Percentiles rank a stretch among this genome's conserved stretches.
These are phyloP conservation scores for Strobilomyces echinocephalus DNA, from an alignment of 768 basidiomycete genomes.

Conservation along the genomic window DNA sequence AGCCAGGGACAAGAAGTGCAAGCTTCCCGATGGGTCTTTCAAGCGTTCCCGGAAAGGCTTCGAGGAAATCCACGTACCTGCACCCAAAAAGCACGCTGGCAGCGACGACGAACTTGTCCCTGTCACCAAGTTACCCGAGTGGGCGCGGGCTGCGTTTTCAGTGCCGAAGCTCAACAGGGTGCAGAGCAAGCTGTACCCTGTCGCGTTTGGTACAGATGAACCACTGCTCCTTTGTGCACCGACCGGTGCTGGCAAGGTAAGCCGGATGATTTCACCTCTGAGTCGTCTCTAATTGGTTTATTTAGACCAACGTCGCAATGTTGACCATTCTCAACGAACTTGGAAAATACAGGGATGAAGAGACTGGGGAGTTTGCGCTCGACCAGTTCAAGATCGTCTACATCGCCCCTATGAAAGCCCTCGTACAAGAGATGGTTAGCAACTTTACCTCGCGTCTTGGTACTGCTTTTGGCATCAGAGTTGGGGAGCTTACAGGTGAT, in stretches of 20 bases:
- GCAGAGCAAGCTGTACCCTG: constrained; percentile 88
- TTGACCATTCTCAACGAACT: constrained; percentile 90
- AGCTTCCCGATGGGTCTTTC: constrained; percentile 95
- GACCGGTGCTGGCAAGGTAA: constrained; percentile 96
- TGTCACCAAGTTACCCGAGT: constrained; percentile 68
- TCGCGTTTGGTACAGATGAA: constrained; percentile 93
- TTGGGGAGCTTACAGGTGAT: constrained; percentile 96
- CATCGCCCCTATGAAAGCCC: constrained; percentile 98
- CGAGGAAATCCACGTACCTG: constrained; percentile 96
- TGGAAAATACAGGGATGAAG: constrained; percentile 78
- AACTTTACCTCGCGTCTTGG: constrained; percentile 79
- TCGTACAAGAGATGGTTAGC: constrained; percentile 98
- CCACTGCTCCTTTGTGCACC: constrained; percentile 95
- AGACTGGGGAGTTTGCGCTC: constrained; percentile 75
- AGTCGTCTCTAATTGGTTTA: constrained; percentile 11
- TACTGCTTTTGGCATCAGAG: constrained; percentile 64
- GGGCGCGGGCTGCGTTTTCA: constrained; percentile 86
- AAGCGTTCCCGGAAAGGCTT: constrained; percentile 95
- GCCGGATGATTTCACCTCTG: constrained; percentile 12
- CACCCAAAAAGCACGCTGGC: constrained; percentile 73
- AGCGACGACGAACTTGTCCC: constrained; percentile 66
- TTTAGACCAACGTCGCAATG: constrained; percentile 95
- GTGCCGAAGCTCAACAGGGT: constrained; percentile 81
- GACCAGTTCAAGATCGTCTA: constrained; percentile 96
- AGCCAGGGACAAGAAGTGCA: constrained; percentile 97